Evolutionary conservation across 2,329 filamentous ascomycete species (phyloP).

Genomic region (Epicoccum nigrum): DNA sequence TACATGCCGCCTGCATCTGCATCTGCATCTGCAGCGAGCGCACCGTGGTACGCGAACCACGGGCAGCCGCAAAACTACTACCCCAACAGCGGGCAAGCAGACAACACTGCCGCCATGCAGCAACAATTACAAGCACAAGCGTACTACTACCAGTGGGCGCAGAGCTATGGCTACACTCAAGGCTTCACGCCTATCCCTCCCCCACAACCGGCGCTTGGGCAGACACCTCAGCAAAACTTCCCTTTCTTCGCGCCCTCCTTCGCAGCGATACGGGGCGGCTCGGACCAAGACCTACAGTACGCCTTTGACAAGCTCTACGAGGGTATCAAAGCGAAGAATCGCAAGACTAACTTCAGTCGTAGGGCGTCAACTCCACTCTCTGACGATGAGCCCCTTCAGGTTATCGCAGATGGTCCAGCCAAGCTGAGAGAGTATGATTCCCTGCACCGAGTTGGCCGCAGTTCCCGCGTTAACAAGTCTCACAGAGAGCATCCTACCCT

Average conservation of each 20-base stretch:
- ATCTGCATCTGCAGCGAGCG: constrained; percentile 9
- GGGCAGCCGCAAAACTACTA: constrained; percentile 18
- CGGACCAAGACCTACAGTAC: constrained; percentile 29
- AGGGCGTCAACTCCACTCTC: constrained; percentile 25
- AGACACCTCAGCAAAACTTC: constrained; percentile 18
- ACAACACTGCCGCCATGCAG: constrained; percentile 19
- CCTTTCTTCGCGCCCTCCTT: constrained; percentile 21
- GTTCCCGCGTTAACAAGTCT: constrained; percentile 31
- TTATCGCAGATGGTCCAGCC: constrained; percentile 8
- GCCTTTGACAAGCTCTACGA: constrained; percentile 24
- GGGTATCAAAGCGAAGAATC: constrained; percentile 16
- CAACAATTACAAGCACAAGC: constrained; percentile 26
- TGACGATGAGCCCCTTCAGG: constrained; percentile 5
- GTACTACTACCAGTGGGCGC: constrained; percentile 30
- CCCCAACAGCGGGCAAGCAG: constrained; percentile 13
- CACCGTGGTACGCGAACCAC: constrained; percentile 7
- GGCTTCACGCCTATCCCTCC: constrained; percentile 16
- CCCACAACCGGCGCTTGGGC: constrained; percentile 16
- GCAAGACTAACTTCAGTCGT: constrained; percentile 20
- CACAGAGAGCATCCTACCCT: constrained; percentile 17
- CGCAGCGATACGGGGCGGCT: constrained; percentile 19
- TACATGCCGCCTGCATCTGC: constrained; percentile 12
- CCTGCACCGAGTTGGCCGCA: constrained; percentile 16
- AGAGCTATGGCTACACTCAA: constrained; percentile 18
- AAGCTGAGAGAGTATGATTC: constrained; percentile 28